Conservation (phyloP, 306 rosid species). For the Dicorynia guianensis region DNA sequence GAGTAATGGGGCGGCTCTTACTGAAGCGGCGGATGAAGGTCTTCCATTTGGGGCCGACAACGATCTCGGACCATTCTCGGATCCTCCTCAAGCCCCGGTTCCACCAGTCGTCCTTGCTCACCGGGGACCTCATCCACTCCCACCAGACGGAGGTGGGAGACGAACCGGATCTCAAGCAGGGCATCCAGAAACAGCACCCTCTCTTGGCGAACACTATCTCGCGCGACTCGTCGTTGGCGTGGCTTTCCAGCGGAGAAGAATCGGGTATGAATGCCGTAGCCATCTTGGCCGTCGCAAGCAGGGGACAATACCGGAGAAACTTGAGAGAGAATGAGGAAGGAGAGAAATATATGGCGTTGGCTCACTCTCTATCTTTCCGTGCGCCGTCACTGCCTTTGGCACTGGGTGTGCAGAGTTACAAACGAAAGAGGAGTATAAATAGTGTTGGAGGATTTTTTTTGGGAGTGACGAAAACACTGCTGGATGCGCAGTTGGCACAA, state of each 20-base stretch:
- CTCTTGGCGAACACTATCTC: constrained; percentile 35
- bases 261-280: not conserved
- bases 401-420: not conserved
- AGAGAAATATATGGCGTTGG: not conserved
- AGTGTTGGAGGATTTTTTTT: too few relatives aligned
- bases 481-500: not conserved
- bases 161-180: constrained; percentile 37
- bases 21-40: constrained; percentile 72
- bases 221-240: constrained; percentile 29
- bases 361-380: not conserved
- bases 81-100: constrained; percentile 56
- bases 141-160: constrained; percentile 42
- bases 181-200: constrained; percentile 59
- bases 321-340: constrained; percentile 24
- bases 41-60: constrained; percentile 82
- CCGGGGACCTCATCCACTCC: constrained; percentile 51
- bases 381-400: not conserved
- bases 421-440: too few relatives aligned
- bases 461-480: too few relatives aligned
- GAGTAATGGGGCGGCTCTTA: not conserved
- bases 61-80: constrained; percentile 70
- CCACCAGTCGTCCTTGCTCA: constrained; percentile 58
- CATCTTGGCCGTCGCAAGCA: not conserved
- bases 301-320: not conserved
- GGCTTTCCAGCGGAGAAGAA: not conserved